Base-by-base conservation (phyloP, 768 basidiomycete species). In the Galerina sulciceps region DNA sequence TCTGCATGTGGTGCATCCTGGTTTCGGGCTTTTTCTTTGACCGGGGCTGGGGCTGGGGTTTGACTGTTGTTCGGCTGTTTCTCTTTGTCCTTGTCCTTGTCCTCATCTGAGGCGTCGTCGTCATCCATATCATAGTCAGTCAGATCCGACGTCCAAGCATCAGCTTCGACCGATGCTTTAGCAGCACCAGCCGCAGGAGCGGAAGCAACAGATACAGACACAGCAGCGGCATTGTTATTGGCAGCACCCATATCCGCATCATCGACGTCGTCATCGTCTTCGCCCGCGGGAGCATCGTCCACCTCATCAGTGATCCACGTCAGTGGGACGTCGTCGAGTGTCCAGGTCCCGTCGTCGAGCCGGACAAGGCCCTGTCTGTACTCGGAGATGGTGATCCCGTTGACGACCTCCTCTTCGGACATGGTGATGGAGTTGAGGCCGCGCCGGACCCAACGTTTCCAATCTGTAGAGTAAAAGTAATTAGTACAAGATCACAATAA, bases 351-450 rank as follows among this genome's bases (percentile, higher is more conserved):
- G 45, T 63, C 55, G 4, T 55, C 50, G 1, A 17, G 54, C 35
- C 62, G 61, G 10, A 68, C 67, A 0, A 67, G 55, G n/a, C 66
- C 69, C 35, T 55, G 54, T 37, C 60, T 45, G 48, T 74, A 71
- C 48, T 72, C 63, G 0, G 67, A 64, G 36, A 67, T 67, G 0
- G 68, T 63, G 45, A 77, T 71, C 0, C 78, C 78, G 8, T 67
- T 52, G 14, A 64, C 51, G 18, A 74, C 60, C 55, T 81, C 76
- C 11, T 73, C 68, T 34, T 72, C 71, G 3, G 72, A 73, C 35
- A 80, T 66, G 10, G 65, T 63, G 55, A 81, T 75, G 35, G 75
- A 75, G 51, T 76, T 75, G 22, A 76, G 71, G 35, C 75, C 76
- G 57, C 72, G 72, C 1, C 74, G 59, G 26, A 73, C 74, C 69